Conservation (phyloP, 371 early-diverging fungal species). For the Aphelidium insulamus region DNA sequence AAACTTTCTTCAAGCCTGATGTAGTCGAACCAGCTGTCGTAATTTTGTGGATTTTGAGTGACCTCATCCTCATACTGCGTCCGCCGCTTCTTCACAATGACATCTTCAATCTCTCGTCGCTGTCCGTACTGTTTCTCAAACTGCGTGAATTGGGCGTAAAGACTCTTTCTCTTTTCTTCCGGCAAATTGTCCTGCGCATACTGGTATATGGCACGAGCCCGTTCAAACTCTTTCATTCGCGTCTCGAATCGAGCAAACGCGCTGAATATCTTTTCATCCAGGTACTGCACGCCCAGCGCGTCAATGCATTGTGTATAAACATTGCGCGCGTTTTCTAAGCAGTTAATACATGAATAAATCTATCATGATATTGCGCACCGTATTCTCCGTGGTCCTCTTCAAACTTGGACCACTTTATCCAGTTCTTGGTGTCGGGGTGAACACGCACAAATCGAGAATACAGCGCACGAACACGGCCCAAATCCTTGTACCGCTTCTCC, state of each 20-base stretch:
- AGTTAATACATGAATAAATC: background rate
- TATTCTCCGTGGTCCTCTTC: constrained; percentile 56
- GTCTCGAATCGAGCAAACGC: constrained; percentile 90
- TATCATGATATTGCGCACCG: background rate
- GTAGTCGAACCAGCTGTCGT: constrained; percentile 91
- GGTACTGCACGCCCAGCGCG: constrained; percentile 57
- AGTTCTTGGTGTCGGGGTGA: constrained; percentile 81
- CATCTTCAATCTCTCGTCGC: constrained; percentile 64
- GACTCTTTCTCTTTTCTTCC: constrained; percentile 49
- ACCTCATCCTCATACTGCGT: constrained; percentile 72
- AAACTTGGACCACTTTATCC: constrained; percentile 88
- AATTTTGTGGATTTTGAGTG: constrained; percentile 53
- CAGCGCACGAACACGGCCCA: constrained; percentile 52
- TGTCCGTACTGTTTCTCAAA: constrained; percentile 92
- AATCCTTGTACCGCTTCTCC: constrained; percentile 68
- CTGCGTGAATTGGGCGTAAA: constrained; percentile 75
- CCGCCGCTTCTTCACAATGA: constrained; percentile 63
- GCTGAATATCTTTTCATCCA: constrained; percentile 73
- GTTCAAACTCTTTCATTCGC: constrained; percentile 64
- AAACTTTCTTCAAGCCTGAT: constrained; percentile 70
- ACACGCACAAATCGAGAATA: constrained; percentile 66
- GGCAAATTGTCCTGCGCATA: constrained; percentile 75
- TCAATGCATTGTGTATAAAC: constrained; percentile 72
- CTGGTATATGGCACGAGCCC: constrained; percentile 85
- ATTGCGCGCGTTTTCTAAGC: constrained; percentile 49